Base-by-base conservation (phyloP, 306 rosid genomes). In the Lathyrus tuberosus region DNA sequence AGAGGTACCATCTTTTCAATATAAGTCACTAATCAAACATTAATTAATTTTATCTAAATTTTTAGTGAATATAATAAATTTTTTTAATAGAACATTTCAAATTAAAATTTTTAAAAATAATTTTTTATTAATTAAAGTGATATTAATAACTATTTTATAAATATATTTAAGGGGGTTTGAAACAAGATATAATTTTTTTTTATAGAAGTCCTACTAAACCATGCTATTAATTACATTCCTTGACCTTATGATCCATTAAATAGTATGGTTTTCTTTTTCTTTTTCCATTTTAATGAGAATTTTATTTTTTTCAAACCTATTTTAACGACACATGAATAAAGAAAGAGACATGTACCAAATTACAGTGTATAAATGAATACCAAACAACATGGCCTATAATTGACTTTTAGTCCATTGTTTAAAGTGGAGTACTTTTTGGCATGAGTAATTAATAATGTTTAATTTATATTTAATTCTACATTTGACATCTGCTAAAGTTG, bases 261-360 rank as follows among this genome's bases (percentile, higher is more conserved):
- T 11, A 22, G 12, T 9, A 49, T 49, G 38, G n/a, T 13, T 12
- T 49, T 6, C 7, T 31, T 67, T 49, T 49, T 16, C 10, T 7
- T 46, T 65, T 44, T 65, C n/a, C 38, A 20, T 47, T 47, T 66
- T 26, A 6, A 67, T 67, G 8, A 30, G 18, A 30, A 10, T 48
- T 17, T 31, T 16, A 14, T 67, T 67, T 20, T 6, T 11, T 20
- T 11, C 60, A 53, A 10, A 7, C 31, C 15, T 22, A 4, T 20
- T 4, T 10, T 22, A 20, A 22, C 20, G 14, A 37, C 13, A 53
- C 31, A 53, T 53, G 31, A 61, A 26, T 22, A 22, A 4, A 38
- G 80, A 68, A 66, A 57, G 5, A 33, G 67, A 62, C 4, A 41
- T 41, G 2, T 53, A 52, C 62, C 76, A 43, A 52, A 69, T 57